Evolutionary conservation across 805 yeast species (phyloP).

Genomic region (Saturnispora galanensis): DNA sequence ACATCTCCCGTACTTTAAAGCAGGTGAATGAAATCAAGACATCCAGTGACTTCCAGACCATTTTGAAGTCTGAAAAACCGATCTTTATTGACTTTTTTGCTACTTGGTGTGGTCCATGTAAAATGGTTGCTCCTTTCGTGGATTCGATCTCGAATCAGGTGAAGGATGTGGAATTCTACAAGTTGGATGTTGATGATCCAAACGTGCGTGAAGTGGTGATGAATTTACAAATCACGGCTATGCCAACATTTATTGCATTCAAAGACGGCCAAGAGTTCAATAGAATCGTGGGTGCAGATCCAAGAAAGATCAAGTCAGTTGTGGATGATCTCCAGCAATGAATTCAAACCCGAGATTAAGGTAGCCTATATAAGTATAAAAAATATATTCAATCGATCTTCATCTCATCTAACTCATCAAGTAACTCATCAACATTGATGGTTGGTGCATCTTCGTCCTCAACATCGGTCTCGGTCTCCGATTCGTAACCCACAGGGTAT

Average conservation of each 20-base stretch:
- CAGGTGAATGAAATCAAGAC: slow-evolving; percentile 3
- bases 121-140: slow-evolving; percentile 54
- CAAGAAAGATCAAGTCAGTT: slow-evolving; percentile 14
- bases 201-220: slow-evolving; percentile 41
- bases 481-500: slow-evolving; percentile 35
- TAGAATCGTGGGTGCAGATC: slow-evolving; percentile 58
- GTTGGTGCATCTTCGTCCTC: slow-evolving; percentile 78
- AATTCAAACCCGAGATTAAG: background rate
- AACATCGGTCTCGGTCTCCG: slow-evolving; percentile 61
- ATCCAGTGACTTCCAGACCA: background rate
- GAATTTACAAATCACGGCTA: slow-evolving; percentile 55
- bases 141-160: slow-evolving; percentile 34
- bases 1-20: background rate
- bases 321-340: slow-evolving; percentile 7
- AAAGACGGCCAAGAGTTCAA: slow-evolving; percentile 50
- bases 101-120: slow-evolving; percentile 75
- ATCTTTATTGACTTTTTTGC: slow-evolving; percentile 55
- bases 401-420: slow-evolving; percentile 94
- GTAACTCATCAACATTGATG: slow-evolving; percentile 80
- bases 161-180: slow-evolving; percentile 47
- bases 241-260: slow-evolving; percentile 65
- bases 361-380: too few relatives aligned
- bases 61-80: slow-evolving; percentile 4
- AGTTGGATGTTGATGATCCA: slow-evolving; percentile 62
- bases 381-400: slow-evolving; percentile 41